Percentiles rank a stretch among this genome's conserved stretches.
Evolutionary conservation across 495 filamentous ascomycete genomes (phyloP).

Genomic region (Neurospora sp.): DNA sequence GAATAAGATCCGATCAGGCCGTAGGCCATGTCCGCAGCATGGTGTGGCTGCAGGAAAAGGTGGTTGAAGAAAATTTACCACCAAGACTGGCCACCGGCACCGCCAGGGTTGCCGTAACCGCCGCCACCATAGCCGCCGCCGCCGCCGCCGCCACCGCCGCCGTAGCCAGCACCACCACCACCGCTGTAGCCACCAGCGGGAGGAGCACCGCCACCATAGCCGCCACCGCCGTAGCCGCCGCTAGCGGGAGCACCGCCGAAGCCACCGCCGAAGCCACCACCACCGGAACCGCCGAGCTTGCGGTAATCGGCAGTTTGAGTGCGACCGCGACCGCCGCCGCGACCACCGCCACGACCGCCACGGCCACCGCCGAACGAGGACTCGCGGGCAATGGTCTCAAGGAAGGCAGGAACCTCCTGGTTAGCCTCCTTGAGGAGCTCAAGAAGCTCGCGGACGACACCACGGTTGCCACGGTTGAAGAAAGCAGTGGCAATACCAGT

Average conservation of each 20-base stretch:
- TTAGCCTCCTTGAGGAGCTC: slow-evolving; percentile 97
- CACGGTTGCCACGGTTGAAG: slow-evolving; percentile 99
- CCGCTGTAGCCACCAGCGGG: slow-evolving; percentile 60
- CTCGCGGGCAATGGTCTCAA: slow-evolving; percentile 94
- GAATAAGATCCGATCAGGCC: neutral
- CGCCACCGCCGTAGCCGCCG: slow-evolving; percentile 38
- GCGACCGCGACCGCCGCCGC: slow-evolving; percentile 57
- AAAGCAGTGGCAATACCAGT: slow-evolving; percentile 97
- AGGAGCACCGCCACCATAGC: slow-evolving; percentile 40
- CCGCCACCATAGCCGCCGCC: slow-evolving; percentile 21
- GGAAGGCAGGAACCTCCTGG: slow-evolving; percentile 86
- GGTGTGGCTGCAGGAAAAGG: slow-evolving; percentile 7
- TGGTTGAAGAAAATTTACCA: slow-evolving; percentile 53
- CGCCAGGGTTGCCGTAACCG: slow-evolving; percentile 66
- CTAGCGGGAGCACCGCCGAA: slow-evolving; percentile 23
- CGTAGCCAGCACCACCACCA: slow-evolving; percentile 47
- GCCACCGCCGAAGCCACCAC: slow-evolving; percentile 39
- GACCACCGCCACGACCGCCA: slow-evolving; percentile 59
- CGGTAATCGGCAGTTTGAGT: slow-evolving; percentile 80
- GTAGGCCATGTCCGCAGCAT: neutral
- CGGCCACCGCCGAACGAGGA: slow-evolving; percentile 69
- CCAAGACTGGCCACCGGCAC: slow-evolving; percentile 77
- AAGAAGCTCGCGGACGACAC: slow-evolving; percentile 88
- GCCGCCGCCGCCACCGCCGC: slow-evolving; percentile 29
- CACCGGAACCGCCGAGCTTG: slow-evolving; percentile 54